phyloP scores from a whole-genome alignment of 805 yeast species.

The Brettanomyces anomalus region DNA sequence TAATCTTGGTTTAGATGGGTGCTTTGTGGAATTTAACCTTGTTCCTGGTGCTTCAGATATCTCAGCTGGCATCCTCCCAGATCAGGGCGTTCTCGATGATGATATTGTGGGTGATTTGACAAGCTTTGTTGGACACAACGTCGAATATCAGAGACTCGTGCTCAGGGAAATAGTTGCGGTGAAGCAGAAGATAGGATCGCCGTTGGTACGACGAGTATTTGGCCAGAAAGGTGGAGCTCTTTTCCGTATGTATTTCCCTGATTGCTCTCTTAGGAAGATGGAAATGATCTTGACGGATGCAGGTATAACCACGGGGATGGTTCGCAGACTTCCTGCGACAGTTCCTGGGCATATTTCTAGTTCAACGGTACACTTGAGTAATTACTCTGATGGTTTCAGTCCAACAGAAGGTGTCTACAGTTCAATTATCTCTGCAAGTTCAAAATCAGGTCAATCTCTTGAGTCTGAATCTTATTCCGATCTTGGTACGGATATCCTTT shows the following conservation, averaged over 20 bases:
- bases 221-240: constrained; percentile 26
- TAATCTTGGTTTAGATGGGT: constrained; percentile 27
- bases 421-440: neutral
- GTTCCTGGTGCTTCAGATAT: constrained; percentile 15
- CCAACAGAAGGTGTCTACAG: neutral
- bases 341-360: no score
- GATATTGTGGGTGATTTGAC: constrained; percentile 6
- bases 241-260: constrained; percentile 53
- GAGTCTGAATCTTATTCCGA: constrained; percentile 4
- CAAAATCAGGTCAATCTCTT: constrained; percentile 6
- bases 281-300: constrained; percentile 48
- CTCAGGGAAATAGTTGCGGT: constrained; percentile 14
- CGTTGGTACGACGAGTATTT: constrained; percentile 46
- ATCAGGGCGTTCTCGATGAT: constrained; percentile 20
- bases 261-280: constrained; percentile 51
- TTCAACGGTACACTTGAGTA: no score
- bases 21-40: constrained; percentile 50
- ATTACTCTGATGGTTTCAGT: neutral
- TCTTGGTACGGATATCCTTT: constrained; percentile 4
- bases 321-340: constrained; percentile 1
- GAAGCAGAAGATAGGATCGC: constrained; percentile 18
- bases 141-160: constrained; percentile 12
- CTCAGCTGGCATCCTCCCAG: constrained; percentile 6
- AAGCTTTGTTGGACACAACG: constrained; percentile 6
- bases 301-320: constrained; percentile 36